Conservation (phyloP, 805 yeast genomes). For the Lipomyces sp. region DNA sequence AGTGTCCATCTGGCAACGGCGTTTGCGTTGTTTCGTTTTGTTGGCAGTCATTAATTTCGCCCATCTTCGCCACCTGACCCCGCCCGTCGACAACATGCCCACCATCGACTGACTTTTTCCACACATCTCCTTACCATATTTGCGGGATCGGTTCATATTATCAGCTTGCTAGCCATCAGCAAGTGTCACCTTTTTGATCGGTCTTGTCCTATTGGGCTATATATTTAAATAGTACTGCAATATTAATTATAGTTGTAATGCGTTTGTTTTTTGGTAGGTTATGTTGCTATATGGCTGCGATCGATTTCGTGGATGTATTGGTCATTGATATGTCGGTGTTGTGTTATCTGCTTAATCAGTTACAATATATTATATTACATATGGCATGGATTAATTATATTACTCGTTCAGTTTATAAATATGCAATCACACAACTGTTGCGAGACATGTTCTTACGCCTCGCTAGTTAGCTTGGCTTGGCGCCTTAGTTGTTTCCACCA, state of each 20-base stretch:
- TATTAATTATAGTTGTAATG: neutral
- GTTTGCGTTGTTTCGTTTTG: conserved; percentile 11
- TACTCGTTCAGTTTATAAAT: too few species aligned
- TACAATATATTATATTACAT: too few species aligned
- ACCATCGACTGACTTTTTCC: neutral
- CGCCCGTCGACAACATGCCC: neutral
- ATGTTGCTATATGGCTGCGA: neutral
- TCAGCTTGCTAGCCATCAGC: neutral
- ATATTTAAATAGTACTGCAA: neutral
- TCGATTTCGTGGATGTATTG: neutral
- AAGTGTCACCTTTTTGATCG: neutral
- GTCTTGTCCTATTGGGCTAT: neutral
- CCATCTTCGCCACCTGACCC: neutral
- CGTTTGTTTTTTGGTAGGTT: neutral
- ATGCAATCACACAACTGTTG: too few species aligned
- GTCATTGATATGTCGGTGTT: neutral
- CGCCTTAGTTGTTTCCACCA: neutral
- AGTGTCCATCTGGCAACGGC: conserved; percentile 3
- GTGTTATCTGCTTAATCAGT: neutral
- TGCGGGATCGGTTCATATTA: neutral
- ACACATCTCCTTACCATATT: neutral
- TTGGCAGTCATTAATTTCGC: neutral
- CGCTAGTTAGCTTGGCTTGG: neutral
- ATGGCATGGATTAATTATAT: too few species aligned
- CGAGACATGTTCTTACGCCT: too few species aligned